A percentile compares a stretch with the other conserved stretches of the same genome.
phyloP scores from a whole-genome alignment of 2,329 filamentous ascomycete species.

The Epichloe aotearoae region DNA sequence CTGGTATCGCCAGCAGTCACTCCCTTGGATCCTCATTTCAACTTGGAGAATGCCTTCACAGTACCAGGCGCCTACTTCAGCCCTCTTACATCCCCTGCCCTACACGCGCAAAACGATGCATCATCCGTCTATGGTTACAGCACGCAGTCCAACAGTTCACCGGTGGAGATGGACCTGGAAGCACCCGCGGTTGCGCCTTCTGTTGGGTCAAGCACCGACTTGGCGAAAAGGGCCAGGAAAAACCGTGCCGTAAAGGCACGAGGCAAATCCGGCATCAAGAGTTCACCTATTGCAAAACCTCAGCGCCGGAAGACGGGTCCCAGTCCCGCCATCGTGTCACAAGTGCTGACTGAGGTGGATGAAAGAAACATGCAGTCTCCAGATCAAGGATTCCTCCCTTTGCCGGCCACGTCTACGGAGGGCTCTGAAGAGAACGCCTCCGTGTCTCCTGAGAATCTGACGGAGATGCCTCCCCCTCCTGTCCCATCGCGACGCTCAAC shows the following conservation, averaged over 20 bases:
- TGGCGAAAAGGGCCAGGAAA: constrained; percentile 39
- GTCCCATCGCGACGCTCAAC: constrained; percentile 52
- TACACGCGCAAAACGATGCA: constrained; percentile 56
- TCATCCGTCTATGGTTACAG: constrained; percentile 31
- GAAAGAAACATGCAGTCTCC: constrained; percentile 21
- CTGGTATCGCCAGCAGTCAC: constrained; percentile 76
- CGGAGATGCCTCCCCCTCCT: constrained; percentile 57
- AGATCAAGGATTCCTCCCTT: constrained; percentile 25
- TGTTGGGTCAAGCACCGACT: constrained; percentile 29
- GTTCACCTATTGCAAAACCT: constrained; percentile 62
- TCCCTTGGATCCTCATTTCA: constrained; percentile 60
- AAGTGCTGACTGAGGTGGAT: constrained; percentile 40
- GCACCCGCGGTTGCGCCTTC: constrained; percentile 21
- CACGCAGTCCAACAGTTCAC: constrained; percentile 37
- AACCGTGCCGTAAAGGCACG: constrained; percentile 38
- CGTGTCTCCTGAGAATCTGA: constrained; percentile 49
- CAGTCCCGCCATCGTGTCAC: constrained; percentile 42
- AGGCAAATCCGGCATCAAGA: constrained; percentile 42
- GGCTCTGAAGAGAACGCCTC: constrained; percentile 52
- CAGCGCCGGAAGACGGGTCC: constrained; percentile 38
- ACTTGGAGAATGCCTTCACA: constrained; percentile 43
- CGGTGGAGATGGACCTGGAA: constrained; percentile 43
- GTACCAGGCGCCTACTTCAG: constrained; percentile 67
- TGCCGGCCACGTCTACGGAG: constrained; percentile 31
- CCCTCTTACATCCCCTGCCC: constrained; percentile 66